phyloP scores from a whole-genome alignment of 495 filamentous ascomycete species.

The Neurospora sp. region DNA sequence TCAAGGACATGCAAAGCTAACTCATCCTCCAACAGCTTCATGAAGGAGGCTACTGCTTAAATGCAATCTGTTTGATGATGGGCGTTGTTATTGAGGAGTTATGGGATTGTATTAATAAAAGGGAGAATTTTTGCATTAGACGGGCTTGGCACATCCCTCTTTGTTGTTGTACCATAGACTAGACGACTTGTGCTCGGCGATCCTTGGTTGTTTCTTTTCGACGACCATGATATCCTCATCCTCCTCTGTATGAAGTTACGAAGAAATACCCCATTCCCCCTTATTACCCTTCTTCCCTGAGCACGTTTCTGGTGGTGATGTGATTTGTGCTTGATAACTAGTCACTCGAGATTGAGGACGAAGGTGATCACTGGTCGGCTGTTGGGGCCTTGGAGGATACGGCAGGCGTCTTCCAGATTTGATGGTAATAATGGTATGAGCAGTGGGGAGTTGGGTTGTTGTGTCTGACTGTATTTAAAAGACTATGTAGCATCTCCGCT shows the following conservation, averaged over 20 bases:
- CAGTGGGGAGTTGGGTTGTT: not conserved
- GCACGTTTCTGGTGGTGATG: not conserved
- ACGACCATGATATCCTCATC: constrained; percentile 1
- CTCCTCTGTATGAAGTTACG: constrained; percentile 1
- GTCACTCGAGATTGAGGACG: not conserved
- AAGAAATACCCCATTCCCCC: not conserved
- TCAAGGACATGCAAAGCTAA: constrained; percentile 3
- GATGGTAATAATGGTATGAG: not conserved
- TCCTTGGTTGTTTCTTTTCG: constrained; percentile 1
- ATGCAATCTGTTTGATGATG: constrained; percentile 1
- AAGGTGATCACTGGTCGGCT: not conserved
- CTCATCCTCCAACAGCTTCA: constrained; percentile 36
- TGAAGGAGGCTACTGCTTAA: constrained; percentile 56
- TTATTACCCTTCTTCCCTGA: not conserved
- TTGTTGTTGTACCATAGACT: constrained; percentile 12
- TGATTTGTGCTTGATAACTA: not conserved
- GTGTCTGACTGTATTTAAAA: not conserved
- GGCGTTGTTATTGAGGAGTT: not conserved
- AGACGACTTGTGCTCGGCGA: constrained; percentile 12
- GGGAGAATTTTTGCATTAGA: constrained; percentile 12
- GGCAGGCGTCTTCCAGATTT: not conserved
- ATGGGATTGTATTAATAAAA: constrained; percentile 8
- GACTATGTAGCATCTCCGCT: not conserved
- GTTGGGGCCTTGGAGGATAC: not conserved
- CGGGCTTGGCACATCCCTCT: constrained; percentile 8